Evolutionary conservation across 208 protist genomes (phyloP).

Genomic region (Leishmania tarentolae): DNA sequence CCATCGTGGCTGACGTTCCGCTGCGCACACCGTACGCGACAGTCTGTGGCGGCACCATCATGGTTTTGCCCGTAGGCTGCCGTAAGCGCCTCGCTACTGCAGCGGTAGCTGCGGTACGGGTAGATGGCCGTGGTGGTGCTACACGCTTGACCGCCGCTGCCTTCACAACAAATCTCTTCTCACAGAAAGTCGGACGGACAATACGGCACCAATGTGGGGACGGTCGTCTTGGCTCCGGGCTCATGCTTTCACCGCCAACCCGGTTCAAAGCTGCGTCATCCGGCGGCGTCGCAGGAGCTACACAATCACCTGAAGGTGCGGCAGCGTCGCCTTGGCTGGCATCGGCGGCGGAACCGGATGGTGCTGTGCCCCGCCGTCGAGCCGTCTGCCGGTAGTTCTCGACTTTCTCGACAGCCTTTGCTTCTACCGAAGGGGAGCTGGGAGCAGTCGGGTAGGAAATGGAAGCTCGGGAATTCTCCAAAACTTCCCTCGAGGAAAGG

Average conservation of each 20-base stretch:
- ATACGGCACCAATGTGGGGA: conserved; percentile 7
- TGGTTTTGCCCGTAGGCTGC: background rate
- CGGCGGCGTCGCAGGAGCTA: background rate
- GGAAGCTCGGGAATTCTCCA: background rate
- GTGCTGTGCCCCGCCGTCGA: background rate
- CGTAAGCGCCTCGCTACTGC: background rate
- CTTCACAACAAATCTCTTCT: background rate
- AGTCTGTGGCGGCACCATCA: background rate
- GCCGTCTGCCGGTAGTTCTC: background rate
- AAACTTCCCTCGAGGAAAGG: conserved; percentile 1
- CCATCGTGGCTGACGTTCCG: background rate
- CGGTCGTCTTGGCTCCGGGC: conserved; percentile 26
- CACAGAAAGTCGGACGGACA: background rate
- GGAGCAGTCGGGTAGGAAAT: background rate
- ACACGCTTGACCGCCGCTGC: too few relatives aligned
- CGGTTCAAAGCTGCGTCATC: background rate
- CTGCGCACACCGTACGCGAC: background rate
- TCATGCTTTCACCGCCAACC: conserved; percentile 8
- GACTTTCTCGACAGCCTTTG: background rate
- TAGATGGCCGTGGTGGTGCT: background rate
- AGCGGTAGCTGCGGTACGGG: background rate
- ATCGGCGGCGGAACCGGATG: background rate
- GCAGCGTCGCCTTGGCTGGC: background rate
- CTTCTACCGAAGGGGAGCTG: background rate
- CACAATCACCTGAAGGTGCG: background rate